Evolutionary conservation across 495 filamentous ascomycete genomes (phyloP), one percentile per base, ranked within the genome.

Genomic region (Venustampulla echinocandica): DNA sequence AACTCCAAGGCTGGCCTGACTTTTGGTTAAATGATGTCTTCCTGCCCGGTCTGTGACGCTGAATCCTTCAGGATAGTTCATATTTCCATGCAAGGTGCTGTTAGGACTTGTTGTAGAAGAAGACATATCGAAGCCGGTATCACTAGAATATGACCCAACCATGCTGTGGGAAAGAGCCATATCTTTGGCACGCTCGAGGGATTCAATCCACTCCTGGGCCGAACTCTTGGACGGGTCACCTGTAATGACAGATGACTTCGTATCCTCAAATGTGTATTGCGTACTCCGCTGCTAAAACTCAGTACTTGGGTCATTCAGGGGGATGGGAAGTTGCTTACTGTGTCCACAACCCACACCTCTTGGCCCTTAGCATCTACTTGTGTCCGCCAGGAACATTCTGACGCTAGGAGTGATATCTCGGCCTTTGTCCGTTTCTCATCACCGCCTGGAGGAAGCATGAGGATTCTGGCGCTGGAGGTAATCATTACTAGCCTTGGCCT

Each of bases 401-500:
- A 65, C 1, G 70, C 69, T 11, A 94, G 69, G 23, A 97, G 69
- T 24, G 85, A 84, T 33, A 97, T 81, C 55, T 97, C 92, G 49
- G 83, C 69, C 62, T 99, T 99, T 25, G 87, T 74, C 60, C 90
- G 89, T 68, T 99, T 99, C 58, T 97, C 90, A 51, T 95, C 92
- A 0, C 92, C 90, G 1, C 88, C 89, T 20, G 92, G 78, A n/a
- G 90, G 87, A 7, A 85, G 87, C 57, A 99, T 68, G 42, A 99
- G 82, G 37, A 97, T 81, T 28, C 90, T 80, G 15, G 80, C 93
- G 52, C 82, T 84, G 1, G 87, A 92, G 4, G 93, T 99, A 48
- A 99, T 77, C 85, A 99, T 95, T 10, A 97, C 92, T 42, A 97
- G 66, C 27, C 93, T 75, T 61, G 95, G 88, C 36, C 89, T 72